phyloP scores from a whole-genome alignment of 345 rosid genomes.

The Camelina laxa region DNA sequence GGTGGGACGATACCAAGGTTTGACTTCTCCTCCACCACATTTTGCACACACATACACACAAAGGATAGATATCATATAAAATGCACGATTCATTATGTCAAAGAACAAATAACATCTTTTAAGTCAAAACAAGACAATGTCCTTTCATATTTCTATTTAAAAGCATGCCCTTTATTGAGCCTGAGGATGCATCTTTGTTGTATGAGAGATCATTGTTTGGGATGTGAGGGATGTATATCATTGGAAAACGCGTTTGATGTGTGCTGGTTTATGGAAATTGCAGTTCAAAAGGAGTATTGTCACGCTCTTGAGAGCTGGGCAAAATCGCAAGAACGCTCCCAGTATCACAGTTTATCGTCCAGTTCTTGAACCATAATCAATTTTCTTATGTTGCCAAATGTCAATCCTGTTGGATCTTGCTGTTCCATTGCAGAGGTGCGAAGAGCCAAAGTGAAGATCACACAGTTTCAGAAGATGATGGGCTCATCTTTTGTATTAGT shows the following conservation, averaged over 20 bases:
- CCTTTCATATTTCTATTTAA: no score
- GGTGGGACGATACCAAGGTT: slow-evolving; percentile 89
- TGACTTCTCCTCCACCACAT: slow-evolving; percentile 16
- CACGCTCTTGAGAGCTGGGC: slow-evolving; percentile 48
- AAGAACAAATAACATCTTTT: neutral
- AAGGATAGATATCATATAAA: slow-evolving; percentile 1
- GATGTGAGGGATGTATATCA: slow-evolving; percentile 1
- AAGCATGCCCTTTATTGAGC: slow-evolving; percentile 6
- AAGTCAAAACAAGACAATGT: neutral
- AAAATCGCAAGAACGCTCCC: slow-evolving; percentile 20
- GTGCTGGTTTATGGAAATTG: slow-evolving; percentile 28
- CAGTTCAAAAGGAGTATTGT: slow-evolving; percentile 94
- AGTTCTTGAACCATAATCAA: neutral
- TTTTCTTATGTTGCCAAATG: neutral
- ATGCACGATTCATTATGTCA: neutral
- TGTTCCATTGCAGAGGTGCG: neutral
- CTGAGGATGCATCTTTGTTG: slow-evolving; percentile 8
- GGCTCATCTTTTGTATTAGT: neutral
- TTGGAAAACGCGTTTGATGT: neutral
- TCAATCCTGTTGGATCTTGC: slow-evolving; percentile 5
- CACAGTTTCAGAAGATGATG: neutral
- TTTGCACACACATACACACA: neutral
- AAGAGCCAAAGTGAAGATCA: slow-evolving; percentile 13
- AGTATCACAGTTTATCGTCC: neutral
- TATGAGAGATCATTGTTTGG: neutral